phyloP scores from a whole-genome alignment of 371 early-diverging fungal genomes.

The Rhizomucor pusillus region DNA sequence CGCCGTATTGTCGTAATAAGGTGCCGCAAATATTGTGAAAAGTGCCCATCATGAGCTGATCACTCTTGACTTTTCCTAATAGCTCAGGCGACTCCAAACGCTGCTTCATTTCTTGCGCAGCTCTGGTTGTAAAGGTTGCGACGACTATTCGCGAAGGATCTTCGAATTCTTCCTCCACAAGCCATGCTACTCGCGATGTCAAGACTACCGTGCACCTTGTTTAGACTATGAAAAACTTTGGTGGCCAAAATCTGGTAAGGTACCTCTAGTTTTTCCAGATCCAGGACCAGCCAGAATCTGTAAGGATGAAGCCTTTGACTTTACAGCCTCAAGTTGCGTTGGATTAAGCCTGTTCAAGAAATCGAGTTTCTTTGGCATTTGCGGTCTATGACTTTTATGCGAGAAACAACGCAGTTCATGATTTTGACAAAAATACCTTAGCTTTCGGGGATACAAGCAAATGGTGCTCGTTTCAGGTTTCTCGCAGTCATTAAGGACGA shows the following conservation, averaged over 20 bases:
- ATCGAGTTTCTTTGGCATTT: no score
- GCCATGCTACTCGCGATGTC: slow-evolving; percentile 40
- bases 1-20: slow-evolving; percentile 31
- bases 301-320: slow-evolving; percentile 25
- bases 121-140: slow-evolving; percentile 68
- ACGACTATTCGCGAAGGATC: slow-evolving; percentile 46
- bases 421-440: no score
- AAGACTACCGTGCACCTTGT: slow-evolving; percentile 23
- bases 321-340: slow-evolving; percentile 25
- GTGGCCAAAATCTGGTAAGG: slow-evolving; percentile 3
- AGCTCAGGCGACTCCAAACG: slow-evolving; percentile 26
- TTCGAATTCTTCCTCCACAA: slow-evolving; percentile 33
- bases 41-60: slow-evolving; percentile 38
- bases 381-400: no score
- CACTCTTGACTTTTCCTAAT: slow-evolving; percentile 27
- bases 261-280: slow-evolving; percentile 64
- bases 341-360: slow-evolving; percentile 21
- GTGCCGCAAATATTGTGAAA: slow-evolving; percentile 60
- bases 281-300: slow-evolving; percentile 64
- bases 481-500: no score
- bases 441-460: no score
- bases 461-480: no score
- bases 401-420: no score
- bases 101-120: slow-evolving; percentile 57
- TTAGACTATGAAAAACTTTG: not conserved